Conservation (phyloP, 352 stramenopile species). For the Phytopythium kandeliae region DNA sequence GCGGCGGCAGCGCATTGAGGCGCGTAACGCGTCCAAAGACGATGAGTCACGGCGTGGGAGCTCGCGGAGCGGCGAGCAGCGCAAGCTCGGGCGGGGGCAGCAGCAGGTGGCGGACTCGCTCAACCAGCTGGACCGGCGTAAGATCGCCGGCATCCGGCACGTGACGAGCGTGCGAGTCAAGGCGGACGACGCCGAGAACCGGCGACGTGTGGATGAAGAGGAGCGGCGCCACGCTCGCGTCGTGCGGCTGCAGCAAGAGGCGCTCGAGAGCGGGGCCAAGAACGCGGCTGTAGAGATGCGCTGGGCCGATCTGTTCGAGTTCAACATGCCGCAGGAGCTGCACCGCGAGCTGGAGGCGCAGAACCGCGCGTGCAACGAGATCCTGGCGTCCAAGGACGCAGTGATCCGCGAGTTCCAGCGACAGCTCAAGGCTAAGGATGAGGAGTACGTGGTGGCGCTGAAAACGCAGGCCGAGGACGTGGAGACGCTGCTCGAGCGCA, state of each 20-base stretch:
- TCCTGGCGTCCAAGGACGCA: conserved; percentile 87
- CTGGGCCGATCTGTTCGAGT: conserved; percentile 89
- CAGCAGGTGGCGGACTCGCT: conserved; percentile 76
- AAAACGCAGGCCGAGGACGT: conserved; percentile 89
- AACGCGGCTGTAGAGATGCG: conserved; percentile 94
- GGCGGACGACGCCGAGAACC: conserved; percentile 87
- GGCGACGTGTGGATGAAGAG: conserved; percentile 88
- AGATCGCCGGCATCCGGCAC: conserved; percentile 78
- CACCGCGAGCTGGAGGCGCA: conserved; percentile 87
- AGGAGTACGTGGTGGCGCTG: conserved; percentile 92
- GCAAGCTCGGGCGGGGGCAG: conserved; percentile 61
- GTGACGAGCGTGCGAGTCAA: conserved; percentile 90
- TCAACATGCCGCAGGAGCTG: conserved; percentile 92
- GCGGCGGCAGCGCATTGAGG: conserved; percentile 67
- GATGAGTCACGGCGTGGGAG: conserved; percentile 75
- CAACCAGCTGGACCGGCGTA: conserved; percentile 70
- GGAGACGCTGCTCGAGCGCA: conserved; percentile 84
- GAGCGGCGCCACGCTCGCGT: conserved; percentile 80
- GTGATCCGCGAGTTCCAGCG: conserved; percentile 88
- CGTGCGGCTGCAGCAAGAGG: conserved; percentile 88
- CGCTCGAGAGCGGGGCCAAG: conserved; percentile 81
- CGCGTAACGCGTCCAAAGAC: conserved; percentile 72
- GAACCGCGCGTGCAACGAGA: conserved; percentile 82
- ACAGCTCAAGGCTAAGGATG: conserved; percentile 92
- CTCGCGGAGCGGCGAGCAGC: conserved; percentile 49